phyloP scores from a whole-genome alignment of 2,329 filamentous ascomycete genomes.

The Aaosphaeria pasadenensis region DNA sequence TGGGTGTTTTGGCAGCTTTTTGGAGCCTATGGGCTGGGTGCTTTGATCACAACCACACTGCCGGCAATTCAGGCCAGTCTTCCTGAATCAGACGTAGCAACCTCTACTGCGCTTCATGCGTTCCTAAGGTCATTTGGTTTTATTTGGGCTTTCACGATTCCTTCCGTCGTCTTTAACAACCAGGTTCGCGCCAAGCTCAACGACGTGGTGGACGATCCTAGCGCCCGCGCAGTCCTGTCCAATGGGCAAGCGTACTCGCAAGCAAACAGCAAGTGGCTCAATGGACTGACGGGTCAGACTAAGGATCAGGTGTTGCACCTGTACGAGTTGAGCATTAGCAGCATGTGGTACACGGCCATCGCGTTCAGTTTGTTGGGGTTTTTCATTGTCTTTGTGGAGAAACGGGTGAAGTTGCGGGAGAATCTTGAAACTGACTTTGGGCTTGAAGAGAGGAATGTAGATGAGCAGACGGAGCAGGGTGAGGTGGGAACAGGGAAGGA shows the following conservation, averaged over 20 bases:
- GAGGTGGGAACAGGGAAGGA: too few relatives aligned
- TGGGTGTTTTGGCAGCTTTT: slow-evolving; percentile 16
- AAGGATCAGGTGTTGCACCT: slow-evolving; percentile 22
- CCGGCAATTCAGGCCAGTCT: slow-evolving; percentile 10
- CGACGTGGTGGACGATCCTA: background rate
- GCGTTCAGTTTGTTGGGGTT: slow-evolving; percentile 14
- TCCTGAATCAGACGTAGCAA: slow-evolving; percentile 9
- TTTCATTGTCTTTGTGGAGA: slow-evolving; percentile 2
- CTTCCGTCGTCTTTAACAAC: slow-evolving; percentile 12
- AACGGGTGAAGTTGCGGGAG: slow-evolving; percentile 3
- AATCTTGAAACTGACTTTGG: slow-evolving; percentile 16
- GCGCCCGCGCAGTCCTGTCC: background rate
- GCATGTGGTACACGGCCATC: slow-evolving; percentile 31
- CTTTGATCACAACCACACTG: slow-evolving; percentile 5
- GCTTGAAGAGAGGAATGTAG: slow-evolving; percentile 6
- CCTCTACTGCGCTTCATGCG: slow-evolving; percentile 5
- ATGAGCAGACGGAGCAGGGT: background rate
- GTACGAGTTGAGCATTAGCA: slow-evolving; percentile 24
- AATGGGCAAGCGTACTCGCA: slow-evolving; percentile 8
- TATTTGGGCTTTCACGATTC: slow-evolving; percentile 18
- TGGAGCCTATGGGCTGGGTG: slow-evolving; percentile 3
- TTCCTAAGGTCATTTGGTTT: slow-evolving; percentile 17
- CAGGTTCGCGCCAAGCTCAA: background rate
- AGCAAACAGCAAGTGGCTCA: slow-evolving; percentile 1
- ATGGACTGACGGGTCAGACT: background rate